Evolutionary conservation across 1,284 basidiomycete species (phyloP).

Genomic region (Leucoagaricus sp.): DNA sequence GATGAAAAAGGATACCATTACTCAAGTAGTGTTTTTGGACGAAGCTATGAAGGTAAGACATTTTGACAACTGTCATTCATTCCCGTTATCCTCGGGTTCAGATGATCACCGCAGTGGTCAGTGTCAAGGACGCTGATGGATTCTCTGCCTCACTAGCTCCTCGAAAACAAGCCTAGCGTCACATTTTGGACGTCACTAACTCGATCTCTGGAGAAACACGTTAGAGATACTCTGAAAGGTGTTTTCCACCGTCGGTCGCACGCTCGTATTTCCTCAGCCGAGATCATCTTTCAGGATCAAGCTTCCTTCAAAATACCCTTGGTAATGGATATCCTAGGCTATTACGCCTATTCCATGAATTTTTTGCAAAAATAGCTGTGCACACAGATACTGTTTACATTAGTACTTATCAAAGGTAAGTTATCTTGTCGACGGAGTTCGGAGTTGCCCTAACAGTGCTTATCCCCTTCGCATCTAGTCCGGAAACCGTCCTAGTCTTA

Average conservation of each 20-base stretch:
- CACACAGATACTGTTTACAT: conserved; percentile 94
- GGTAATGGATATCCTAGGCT: conserved; percentile 84
- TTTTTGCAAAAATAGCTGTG: conserved; percentile 92
- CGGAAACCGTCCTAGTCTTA: conserved; percentile 88
- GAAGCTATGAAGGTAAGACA: conserved; percentile 82
- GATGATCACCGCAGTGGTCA: neutral
- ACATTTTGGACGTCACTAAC: conserved; percentile 90
- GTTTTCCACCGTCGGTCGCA: conserved; percentile 17
- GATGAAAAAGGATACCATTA: conserved; percentile 81
- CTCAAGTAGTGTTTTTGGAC: conserved; percentile 83
- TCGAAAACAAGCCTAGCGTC: conserved; percentile 89
- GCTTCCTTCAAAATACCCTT: conserved; percentile 86
- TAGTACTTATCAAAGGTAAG: conserved; percentile 78
- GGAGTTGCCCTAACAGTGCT: neutral
- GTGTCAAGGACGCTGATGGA: conserved; percentile 1
- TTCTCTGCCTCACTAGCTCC: conserved; percentile 44
- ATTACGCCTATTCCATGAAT: conserved; percentile 90
- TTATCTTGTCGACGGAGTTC: neutral
- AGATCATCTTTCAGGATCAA: conserved; percentile 53
- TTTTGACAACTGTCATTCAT: conserved; percentile 2
- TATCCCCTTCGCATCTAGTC: conserved; percentile 43
- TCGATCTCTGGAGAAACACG: conserved; percentile 77
- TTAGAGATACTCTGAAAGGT: conserved; percentile 79
- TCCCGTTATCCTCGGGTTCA: neutral
- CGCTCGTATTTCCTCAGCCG: neutral